Evolutionary conservation across 2,329 filamentous ascomycete species (phyloP).

Genomic region (Diplodia corticola): DNA sequence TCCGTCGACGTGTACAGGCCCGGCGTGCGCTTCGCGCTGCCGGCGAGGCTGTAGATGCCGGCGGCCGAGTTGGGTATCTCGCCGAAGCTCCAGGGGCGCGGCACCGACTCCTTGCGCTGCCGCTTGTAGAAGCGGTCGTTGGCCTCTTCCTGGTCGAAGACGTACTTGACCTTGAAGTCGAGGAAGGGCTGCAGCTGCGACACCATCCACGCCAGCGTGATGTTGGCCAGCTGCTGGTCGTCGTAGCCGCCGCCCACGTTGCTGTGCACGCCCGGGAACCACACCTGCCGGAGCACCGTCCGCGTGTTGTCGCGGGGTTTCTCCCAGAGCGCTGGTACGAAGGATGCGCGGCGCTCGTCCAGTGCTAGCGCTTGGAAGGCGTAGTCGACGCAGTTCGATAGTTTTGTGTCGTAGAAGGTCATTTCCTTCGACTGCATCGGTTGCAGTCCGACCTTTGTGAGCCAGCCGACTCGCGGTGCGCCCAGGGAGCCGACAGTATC

Average conservation of each 20-base stretch:
- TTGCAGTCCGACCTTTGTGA: constrained; percentile 40
- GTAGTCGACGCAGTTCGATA: constrained; percentile 52
- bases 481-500: constrained; percentile 53
- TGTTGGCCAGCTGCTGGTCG: constrained; percentile 52
- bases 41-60: constrained; percentile 50
- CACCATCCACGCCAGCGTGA: constrained; percentile 60
- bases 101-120: constrained; percentile 30
- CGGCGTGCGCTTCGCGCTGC: constrained; percentile 47
- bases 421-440: constrained; percentile 40
- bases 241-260: constrained; percentile 52
- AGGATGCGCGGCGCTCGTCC: constrained; percentile 59
- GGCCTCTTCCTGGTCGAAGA: constrained; percentile 43
- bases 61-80: constrained; percentile 46
- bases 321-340: constrained; percentile 59
- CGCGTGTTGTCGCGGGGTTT: constrained; percentile 36
- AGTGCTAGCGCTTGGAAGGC: constrained; percentile 62
- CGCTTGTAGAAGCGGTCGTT: constrained; percentile 14
- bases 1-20: constrained; percentile 50
- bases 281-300: constrained; percentile 45
- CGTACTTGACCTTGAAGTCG: constrained; percentile 50
- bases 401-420: constrained; percentile 50
- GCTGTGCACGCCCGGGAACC: constrained; percentile 51
- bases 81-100: constrained; percentile 52
- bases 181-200: constrained; percentile 51
- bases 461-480: constrained; percentile 47